These are phyloP conservation scores for Tulasnella sp. DNA, from an alignment of 768 basidiomycete genomes.

Conservation along the genomic window DNA sequence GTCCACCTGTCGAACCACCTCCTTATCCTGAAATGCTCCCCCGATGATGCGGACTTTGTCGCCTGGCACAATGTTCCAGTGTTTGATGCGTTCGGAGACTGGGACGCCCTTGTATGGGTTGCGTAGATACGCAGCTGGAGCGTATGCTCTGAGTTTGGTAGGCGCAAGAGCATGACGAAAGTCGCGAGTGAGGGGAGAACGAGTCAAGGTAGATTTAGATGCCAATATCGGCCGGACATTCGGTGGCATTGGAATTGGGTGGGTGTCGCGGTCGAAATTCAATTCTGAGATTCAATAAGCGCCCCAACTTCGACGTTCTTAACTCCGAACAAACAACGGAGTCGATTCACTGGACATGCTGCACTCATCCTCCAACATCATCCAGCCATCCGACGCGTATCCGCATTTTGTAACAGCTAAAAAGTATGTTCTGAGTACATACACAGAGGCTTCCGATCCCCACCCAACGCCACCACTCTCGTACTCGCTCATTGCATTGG, in stretches of 20 bases:
- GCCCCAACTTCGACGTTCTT: no score
- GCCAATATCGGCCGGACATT: no score
- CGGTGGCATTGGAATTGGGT: no score
- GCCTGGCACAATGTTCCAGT: constrained; percentile 82
- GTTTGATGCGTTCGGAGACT: constrained; percentile 54
- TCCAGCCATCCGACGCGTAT: background rate
- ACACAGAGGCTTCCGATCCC: background rate
- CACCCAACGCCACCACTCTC: background rate
- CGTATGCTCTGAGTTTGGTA: background rate
- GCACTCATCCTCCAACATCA: background rate
- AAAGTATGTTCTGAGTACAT: background rate
- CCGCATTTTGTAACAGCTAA: background rate
- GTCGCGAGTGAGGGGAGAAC: constrained; percentile 9
- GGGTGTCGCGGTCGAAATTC: no score
- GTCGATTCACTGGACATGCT: no score
- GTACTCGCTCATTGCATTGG: constrained; percentile 1
- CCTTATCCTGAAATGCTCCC: constrained; percentile 29
- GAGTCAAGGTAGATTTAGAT: no score
- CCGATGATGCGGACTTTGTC: constrained; percentile 64
- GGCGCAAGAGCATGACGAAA: constrained; percentile 11
- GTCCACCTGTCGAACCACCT: constrained; percentile 40
- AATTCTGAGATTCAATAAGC: no score
- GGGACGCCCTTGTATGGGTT: background rate
- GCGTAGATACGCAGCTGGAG: background rate
- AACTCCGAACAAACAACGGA: no score